Conservation (phyloP, 768 basidiomycete genomes). For the Candolleomyces efflorescens region DNA sequence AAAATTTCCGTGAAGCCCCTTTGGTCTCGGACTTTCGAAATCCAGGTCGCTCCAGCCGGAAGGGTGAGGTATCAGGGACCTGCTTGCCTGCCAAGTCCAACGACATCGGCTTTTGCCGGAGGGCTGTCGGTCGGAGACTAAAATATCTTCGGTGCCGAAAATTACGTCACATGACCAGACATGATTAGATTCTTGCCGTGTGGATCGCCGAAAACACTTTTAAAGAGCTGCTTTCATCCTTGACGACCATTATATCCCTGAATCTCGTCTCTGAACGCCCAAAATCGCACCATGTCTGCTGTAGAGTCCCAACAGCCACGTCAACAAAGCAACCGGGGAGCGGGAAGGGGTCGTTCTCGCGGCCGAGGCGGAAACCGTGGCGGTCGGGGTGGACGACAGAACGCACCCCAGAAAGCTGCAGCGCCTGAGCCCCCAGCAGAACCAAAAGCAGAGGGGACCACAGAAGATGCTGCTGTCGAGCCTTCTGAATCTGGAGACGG, state of each 20-base stretch:
- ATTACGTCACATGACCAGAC: background rate
- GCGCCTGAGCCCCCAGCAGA: background rate
- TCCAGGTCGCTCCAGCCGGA: too few relatives aligned
- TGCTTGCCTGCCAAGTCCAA: too few relatives aligned
- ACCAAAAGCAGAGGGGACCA: background rate
- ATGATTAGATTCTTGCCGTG: background rate
- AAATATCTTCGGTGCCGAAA: background rate
- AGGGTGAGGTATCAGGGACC: too few relatives aligned
- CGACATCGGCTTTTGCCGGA: too few relatives aligned
- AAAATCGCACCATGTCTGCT: background rate
- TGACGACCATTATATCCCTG: background rate
- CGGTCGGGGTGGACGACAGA: background rate
- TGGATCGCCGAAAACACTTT: background rate
- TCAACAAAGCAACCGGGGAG: background rate
- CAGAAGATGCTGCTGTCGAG: conserved; percentile 8
- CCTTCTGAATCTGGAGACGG: conserved; percentile 23
- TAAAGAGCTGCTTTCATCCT: background rate
- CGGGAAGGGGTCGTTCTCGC: background rate
- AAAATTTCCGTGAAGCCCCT: too few relatives aligned
- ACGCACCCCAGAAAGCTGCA: background rate
- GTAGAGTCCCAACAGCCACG: background rate
- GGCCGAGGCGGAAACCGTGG: background rate
- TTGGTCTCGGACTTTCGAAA: too few relatives aligned
- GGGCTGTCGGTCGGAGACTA: too few relatives aligned
- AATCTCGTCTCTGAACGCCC: background rate